These are phyloP conservation scores for Exophiala lecanii-corni DNA, from an alignment of 2,329 filamentous ascomycete genomes.

Conservation along the genomic window DNA sequence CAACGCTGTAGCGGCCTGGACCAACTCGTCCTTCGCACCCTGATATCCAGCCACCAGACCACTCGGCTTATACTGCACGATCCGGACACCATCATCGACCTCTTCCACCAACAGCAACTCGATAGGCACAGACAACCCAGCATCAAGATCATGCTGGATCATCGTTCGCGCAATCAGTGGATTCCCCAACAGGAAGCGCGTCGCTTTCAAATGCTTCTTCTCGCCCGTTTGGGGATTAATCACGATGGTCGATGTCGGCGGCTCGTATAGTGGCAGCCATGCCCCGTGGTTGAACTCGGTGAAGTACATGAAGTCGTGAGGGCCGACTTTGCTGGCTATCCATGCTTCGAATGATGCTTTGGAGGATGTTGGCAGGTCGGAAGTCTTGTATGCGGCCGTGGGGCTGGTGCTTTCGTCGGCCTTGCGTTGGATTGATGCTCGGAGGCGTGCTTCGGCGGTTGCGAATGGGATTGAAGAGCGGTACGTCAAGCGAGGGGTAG, in stretches of 20 bases:
- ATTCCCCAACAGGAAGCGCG: constrained; percentile 14
- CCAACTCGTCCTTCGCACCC: constrained; percentile 10
- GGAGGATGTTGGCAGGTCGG: neutral
- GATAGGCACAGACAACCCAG: constrained; percentile 16
- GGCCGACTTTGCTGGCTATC: constrained; percentile 7
- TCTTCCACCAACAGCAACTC: constrained; percentile 17
- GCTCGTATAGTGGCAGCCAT: constrained; percentile 12
- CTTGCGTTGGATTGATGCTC: constrained; percentile 10
- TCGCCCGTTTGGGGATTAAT: constrained; percentile 1
- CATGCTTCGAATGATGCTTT: constrained; percentile 3
- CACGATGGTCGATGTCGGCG: constrained; percentile 5
- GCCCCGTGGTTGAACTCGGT: constrained; percentile 13
- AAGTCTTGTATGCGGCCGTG: neutral
- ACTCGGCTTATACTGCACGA: constrained; percentile 12
- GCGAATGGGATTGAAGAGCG: constrained; percentile 8
- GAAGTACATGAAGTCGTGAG: constrained; percentile 19
- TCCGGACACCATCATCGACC: constrained; percentile 4
- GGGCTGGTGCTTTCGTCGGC: neutral
- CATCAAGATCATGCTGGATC: constrained; percentile 13
- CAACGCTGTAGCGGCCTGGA: constrained; percentile 10
- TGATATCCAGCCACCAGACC: constrained; percentile 14
- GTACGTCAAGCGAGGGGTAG: constrained; percentile 7
- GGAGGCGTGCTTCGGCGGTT: constrained; percentile 8
- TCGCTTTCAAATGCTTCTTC: constrained; percentile 5
- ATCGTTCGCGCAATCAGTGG: constrained; percentile 16